Percentiles rank a stretch among this genome's conserved stretches.
Conservation (phyloP, 2,329 filamentous ascomycete species). For the Exserohilum rostratum region DNA sequence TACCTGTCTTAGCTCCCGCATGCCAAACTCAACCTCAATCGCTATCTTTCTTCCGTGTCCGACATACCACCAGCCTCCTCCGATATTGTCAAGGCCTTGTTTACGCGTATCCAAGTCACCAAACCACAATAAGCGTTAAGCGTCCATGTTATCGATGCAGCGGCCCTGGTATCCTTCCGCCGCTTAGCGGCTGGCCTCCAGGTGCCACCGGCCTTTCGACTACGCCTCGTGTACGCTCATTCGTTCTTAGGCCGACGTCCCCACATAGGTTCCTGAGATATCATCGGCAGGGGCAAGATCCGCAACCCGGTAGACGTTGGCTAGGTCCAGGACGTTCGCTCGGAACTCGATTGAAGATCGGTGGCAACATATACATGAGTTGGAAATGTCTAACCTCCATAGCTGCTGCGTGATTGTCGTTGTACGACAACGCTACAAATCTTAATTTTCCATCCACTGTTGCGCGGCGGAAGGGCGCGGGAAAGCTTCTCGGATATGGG, state of each 20-base stretch:
- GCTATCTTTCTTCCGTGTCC: not conserved
- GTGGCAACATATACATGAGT: not conserved
- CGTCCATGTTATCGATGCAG: not conserved
- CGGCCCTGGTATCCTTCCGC: not conserved
- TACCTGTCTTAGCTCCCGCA: conserved; percentile 14
- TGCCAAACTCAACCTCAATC: conserved; percentile 4
- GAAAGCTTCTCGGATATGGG: not conserved
- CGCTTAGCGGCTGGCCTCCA: not conserved
- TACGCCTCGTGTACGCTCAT: not conserved
- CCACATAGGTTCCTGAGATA: not conserved
- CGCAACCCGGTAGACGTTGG: not conserved
- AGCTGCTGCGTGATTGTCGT: not conserved
- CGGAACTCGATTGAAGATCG: not conserved
- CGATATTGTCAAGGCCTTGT: not conserved
- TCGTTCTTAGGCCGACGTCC: not conserved
- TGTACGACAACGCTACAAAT: not conserved
- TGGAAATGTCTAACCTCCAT: not conserved
- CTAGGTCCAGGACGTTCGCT: not conserved
- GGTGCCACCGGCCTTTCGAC: not conserved
- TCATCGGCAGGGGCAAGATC: not conserved
- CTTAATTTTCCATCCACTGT: too few species aligned
- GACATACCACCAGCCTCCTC: conserved; percentile 1
- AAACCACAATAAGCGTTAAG: not conserved
- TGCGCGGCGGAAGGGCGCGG: not conserved
- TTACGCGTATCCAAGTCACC: not conserved